These are phyloP conservation scores for Marasmius tenuissimus DNA, from an alignment of 1,284 basidiomycete species.

Conservation along the genomic window DNA sequence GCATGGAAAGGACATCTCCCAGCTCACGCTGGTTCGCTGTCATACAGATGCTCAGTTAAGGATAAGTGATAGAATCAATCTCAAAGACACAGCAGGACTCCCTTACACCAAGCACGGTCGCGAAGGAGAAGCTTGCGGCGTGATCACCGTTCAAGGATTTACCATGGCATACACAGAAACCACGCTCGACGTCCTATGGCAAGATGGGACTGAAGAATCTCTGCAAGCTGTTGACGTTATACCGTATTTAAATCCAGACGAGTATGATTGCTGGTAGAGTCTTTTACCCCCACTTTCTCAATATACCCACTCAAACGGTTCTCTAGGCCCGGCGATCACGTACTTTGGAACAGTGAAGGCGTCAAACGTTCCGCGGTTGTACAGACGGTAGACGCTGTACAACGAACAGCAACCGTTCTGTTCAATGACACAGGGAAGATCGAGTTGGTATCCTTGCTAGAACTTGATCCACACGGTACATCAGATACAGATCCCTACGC, in stretches of 20 bases:
- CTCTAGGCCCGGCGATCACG: conserved; percentile 86
- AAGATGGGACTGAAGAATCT: conserved; percentile 73
- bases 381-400: conserved; percentile 72
- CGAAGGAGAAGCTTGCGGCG: conserved; percentile 41
- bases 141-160: conserved; percentile 55
- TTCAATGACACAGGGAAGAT: conserved; percentile 51
- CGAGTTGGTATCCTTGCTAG: conserved; percentile 80
- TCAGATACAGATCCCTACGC: conserved; percentile 47
- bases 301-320: conserved; percentile 9
- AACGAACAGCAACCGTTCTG: conserved; percentile 69
- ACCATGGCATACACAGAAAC: conserved; percentile 74
- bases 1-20: conserved; percentile 62
- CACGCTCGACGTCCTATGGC: conserved; percentile 80
- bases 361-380: conserved; percentile 71
- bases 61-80: conserved; percentile 64
- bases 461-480: conserved; percentile 82
- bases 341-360: conserved; percentile 82
- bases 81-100: conserved; percentile 45
- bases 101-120: conserved; percentile 60
- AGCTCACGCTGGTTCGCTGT: conserved; percentile 67
- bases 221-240: conserved; percentile 67
- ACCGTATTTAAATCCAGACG: conserved; percentile 82
- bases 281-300: background rate
- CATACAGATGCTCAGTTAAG: conserved; percentile 64
- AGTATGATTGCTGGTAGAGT: conserved; percentile 81